Evolutionary conservation across 2,329 filamentous ascomycete genomes (phyloP).

Genomic region (Botrytis porri): DNA sequence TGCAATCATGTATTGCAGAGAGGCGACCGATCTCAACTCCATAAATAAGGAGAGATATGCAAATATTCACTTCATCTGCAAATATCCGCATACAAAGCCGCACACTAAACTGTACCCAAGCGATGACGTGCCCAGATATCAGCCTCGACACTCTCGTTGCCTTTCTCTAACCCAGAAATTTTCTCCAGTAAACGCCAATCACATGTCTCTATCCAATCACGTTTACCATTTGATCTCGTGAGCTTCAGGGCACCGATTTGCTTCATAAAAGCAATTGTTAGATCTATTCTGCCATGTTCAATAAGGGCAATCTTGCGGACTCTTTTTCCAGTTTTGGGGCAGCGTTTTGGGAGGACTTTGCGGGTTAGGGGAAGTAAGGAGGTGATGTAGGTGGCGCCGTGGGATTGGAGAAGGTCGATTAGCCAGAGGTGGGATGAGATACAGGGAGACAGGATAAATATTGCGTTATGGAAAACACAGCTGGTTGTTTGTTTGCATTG

Average conservation of each 20-base stretch:
- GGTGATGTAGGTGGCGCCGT: slow-evolving; percentile 27
- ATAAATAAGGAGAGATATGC: neutral
- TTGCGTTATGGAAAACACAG: slow-evolving; percentile 26
- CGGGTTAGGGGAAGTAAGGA: slow-evolving; percentile 22
- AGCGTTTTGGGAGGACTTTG: slow-evolving; percentile 23
- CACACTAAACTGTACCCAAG: slow-evolving; percentile 20
- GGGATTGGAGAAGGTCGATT: slow-evolving; percentile 28
- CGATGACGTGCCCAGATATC: slow-evolving; percentile 26
- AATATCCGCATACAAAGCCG: neutral
- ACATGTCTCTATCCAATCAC: slow-evolving; percentile 38
- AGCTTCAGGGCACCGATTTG: slow-evolving; percentile 30
- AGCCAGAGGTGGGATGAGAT: slow-evolving; percentile 26
- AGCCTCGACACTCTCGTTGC: slow-evolving; percentile 35
- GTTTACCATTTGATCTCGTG: slow-evolving; percentile 30
- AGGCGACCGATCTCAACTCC: too few species aligned
- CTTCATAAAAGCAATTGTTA: slow-evolving; percentile 37
- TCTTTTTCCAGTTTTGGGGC: slow-evolving; percentile 24
- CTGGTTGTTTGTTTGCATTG: slow-evolving; percentile 20
- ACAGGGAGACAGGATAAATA: slow-evolving; percentile 34
- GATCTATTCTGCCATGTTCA: slow-evolving; percentile 36
- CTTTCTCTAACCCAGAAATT: slow-evolving; percentile 43
- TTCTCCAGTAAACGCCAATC: slow-evolving; percentile 44
- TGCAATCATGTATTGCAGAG: too few species aligned
- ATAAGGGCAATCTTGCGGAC: slow-evolving; percentile 39
- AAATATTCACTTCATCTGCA: neutral